phyloP scores from a whole-genome alignment of 345 rosid genomes.

The Rhizophora apiculata region DNA sequence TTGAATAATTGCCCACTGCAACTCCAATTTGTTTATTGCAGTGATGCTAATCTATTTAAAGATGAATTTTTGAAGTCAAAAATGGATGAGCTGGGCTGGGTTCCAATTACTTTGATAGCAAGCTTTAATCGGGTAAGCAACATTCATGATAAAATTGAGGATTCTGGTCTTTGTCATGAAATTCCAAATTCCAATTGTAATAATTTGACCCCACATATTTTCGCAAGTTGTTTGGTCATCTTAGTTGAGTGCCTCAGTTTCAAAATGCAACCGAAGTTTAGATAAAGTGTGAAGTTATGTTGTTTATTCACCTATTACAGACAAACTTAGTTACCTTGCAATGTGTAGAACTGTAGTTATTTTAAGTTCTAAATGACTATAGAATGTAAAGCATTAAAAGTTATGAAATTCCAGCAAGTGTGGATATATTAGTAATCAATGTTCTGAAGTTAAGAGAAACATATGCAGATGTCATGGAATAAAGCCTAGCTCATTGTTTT shows the following conservation, averaged over 20 bases:
- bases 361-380: neutral
- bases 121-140: conserved; percentile 50
- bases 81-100: conserved; percentile 58
- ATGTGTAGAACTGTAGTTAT: neutral
- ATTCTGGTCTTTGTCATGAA: neutral
- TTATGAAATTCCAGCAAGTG: neutral
- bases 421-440: neutral
- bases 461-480: neutral
- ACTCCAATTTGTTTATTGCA: conserved; percentile 26
- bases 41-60: conserved; percentile 50
- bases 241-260: neutral
- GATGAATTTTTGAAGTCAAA: conserved; percentile 50
- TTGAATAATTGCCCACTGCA: neutral
- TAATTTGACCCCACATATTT: neutral
- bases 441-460: neutral
- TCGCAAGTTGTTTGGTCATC: neutral
- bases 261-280: neutral
- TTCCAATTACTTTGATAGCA: conserved; percentile 46
- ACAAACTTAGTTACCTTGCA: neutral
- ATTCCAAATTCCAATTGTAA: neutral
- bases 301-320: neutral
- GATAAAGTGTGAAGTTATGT: neutral
- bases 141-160: conserved; percentile 1
- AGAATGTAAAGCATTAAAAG: neutral
- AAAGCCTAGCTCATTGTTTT: neutral